Base-by-base conservation (phyloP, 768 basidiomycete species). In the Clitopilus hobsonii region DNA sequence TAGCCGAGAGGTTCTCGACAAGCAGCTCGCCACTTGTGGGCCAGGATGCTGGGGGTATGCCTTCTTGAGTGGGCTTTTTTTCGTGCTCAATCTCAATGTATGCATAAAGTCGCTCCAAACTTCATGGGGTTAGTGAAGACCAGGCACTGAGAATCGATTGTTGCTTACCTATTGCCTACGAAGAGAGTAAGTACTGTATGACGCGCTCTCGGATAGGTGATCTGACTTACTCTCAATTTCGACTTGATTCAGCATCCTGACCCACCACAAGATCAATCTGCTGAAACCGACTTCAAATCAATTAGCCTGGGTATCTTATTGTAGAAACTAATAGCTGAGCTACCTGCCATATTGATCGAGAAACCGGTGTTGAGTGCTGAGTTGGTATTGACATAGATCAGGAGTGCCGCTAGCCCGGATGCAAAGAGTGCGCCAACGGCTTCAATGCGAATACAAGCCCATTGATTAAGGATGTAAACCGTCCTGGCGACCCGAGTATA, bases 91-190 rank as follows among this genome's bases (percentile, higher is more conserved):
- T 83, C 28, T 71, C 62, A n/a, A 85, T 64, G 61, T 83, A 87
- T 1, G 66, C 86, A 53, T 87, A 79, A 0, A 93, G 84, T 56
- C 92, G 86, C 63, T 94, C 91, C 25, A 77, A 62, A 59, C 78
- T 77, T 20, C 1, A 38, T 14, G n/a, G n/a, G n/a, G 3, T 26
- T 61, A 7, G 16, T 53, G 38, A 22, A 20, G 29, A 32, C 18
- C n/a, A 5, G 28, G 26, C n/a, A n/a, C 24, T n/a, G 25, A 5
- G 24, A 38, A 45, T n/a, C 26, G 13, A 22, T 51, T 11, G 38
- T 48, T n/a, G 24, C 59, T 64, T 57, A 75, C 75, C 76, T 78
- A 49, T 76, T 78, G 67, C 65, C 67, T 49, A n/a, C n/a, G n/a
- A n/a, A 4, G 24, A 49, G 27, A 5, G n/a, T 36, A n/a, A n/a